Evolutionary conservation across 495 filamentous ascomycete genomes (phyloP), one percentile per base, ranked within the genome.

Genomic region (Neurospora sublineolata): DNA sequence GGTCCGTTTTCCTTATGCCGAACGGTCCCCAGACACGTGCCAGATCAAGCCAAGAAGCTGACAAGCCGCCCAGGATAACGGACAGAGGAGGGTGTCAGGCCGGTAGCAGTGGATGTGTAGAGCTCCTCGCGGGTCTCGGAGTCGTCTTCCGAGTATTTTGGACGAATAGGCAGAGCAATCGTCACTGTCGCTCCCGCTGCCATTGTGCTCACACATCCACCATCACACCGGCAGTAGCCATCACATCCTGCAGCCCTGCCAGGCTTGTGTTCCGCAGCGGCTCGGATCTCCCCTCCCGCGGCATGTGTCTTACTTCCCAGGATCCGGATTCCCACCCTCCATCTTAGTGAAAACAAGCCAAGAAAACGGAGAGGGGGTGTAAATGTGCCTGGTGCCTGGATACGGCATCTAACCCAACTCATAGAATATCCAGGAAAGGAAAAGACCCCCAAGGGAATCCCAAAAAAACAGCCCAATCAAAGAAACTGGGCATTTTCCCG

Each of bases 191-290:
- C 6, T 18, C 52, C 52, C 52, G 7, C 30, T 33, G 27, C 27
- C 27, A 60, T 60, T 71, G 46, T 68, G 72, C 68, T 72, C 71
- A 73, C 72, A 77, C 76, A 76, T 72, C 37, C 42, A 16, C 58
- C 37, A 60, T 12, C 7, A 44, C 42, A 8, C 44, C n/a, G 20
- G 71, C 68, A 41, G 76, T 67, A 68, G 71, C 44, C 74, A 75
- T 73, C 68, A 73, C 60, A 69, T 67, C 73, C 74, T 76, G 69
- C 64, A 74, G 72, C 76, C 75, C 69, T 74, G 69, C 70, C 70
- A 76, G 73, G 72, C 67, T 73, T 23, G 46, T 38, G 11, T 67
- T 37, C 68, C 8, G 42, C 52, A 64, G 30, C 52, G 52, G 27
- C 30, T 64, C 52, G 52, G 52, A 64, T 64, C 52, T 64, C 27